Base-by-base conservation (phyloP, 345 rosid genomes). In the Ricinus communis region DNA sequence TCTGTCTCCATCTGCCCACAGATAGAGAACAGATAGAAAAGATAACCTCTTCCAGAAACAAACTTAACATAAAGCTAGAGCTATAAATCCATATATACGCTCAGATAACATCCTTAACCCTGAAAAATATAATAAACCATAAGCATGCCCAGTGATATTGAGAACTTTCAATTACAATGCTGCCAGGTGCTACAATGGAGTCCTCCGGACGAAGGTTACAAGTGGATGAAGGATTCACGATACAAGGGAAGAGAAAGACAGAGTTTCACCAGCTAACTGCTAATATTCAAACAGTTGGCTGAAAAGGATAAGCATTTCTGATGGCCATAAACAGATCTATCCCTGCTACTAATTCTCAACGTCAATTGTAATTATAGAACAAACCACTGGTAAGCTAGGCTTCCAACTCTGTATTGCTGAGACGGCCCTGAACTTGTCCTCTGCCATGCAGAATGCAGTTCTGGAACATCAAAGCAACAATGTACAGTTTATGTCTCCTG, bases 381-480 rank as follows among this genome's bases (percentile, higher is more conserved):
- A 47, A 63, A 63, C 67, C 52, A 63, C 65, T 30, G 61, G 49
- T 33, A 74, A 75, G 69, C 82, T 70, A 69, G 52, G 61, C 63
- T 66, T 47, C 53, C 73, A 50, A 68, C 56, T 70, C 73, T 22
- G 57, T 54, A 60, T 27, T 45, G 65, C 76, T 70, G 71, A 67
- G 74, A 68, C 61, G 8, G 58, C 56, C 55, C 75, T 30, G 59
- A 71, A 76, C 73, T 83, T 58, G 56, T 57, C 62, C 22, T 55
- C 58, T 72, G 69, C 59, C 79, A 58, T 74, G 52, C 77, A 70
- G 69, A 53, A 77, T 57, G 76, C 72, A 78, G 75, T 62, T 68
- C 75, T 21, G 31, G 68, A 47, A 76, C 65, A 52, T 58, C 65
- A 69, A 64, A 68, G 41, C 65, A 68, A 60, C 25, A 65, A 60